Base-by-base conservation (phyloP, 2,329 filamentous ascomycete species). In the Falciphora oryzae region DNA sequence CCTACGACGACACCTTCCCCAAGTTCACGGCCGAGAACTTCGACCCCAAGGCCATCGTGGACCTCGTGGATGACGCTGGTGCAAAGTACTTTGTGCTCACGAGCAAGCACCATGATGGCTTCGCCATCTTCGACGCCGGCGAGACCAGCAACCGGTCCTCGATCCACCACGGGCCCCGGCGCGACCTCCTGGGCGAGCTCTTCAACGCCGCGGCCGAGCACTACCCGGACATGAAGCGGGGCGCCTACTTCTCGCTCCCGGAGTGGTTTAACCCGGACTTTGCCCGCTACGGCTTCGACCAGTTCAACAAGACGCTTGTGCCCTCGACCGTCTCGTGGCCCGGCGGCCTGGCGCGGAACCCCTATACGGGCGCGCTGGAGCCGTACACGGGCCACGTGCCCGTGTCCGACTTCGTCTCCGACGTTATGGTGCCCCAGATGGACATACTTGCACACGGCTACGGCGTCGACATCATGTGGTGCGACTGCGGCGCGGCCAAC, bases 211-310 rank as follows among this genome's bases (percentile, higher is more conserved):
- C 79, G 0, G 71, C 71, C 16, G 66, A 67, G 27, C 70, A 80
- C 66, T 79, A 81, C 67, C 79, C 79, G 1, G 67, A 72, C 0
- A 70, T 81, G 13, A 74, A 75, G 50, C 75, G 76, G n/a, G 80
- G 78, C 27, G 79, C 79, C 0, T 83, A 82, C 70, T 82, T 81
- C 69, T 79, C 76, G 50, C 72, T 83, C 18, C 79, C 80, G 0
- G 80, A 82, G 69, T 82, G 80, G 79, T 83, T 77, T 71, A 81
- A 82, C 67, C 78, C 79, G 0, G 75, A 77, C 61, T 83, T 75
- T 65, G 76, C 72, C 0, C 73, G 74, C 0, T 80, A 80, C 66
- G 79, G 78, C 13, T 81, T 79, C 67, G 73, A 73, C 50, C 76
- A 78, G 63, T 69, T 64, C 64, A 67, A 68, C 61, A 66, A 59